Base-by-base conservation (phyloP, 2,329 filamentous ascomycete species). In the Penicillium carneum region DNA sequence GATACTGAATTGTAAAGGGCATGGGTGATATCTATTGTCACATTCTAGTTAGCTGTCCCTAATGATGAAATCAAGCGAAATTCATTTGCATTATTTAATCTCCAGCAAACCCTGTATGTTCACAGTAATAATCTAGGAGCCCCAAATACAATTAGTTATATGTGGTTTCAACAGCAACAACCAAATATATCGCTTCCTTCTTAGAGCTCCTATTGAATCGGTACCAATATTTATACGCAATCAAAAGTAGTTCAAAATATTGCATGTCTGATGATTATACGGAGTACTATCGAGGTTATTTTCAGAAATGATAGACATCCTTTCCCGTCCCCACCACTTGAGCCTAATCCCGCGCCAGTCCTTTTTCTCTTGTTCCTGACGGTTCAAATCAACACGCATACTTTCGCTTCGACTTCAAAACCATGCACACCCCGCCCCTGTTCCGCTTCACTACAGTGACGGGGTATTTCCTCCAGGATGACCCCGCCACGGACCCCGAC, bases 391-490 rank as follows among this genome's bases (percentile, higher is more conserved):
- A 29, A 3, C 20, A 23, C 20, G 5, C 3, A 12, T 33, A 11
- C 38, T 9, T 46, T 11, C 20, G 3, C 34, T 14, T n/a, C 20
- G 14, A 38, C 38, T 42, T 10, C 18, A 11, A 41, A 18, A 58
- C 41, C 23, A 45, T 42, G 20, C 16, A 9, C 8, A 18, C 41
- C 14, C 2, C 50, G 41, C 69, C 64, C 14, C 63, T 75, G 49
- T 71, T 76, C 59, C 67, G 68, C 7, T 80, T 81, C 59, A 73
- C 71, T 29, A 78, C 79, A 3, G 78, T 84, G 1, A 63, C 74
- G 0, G 83, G 83, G 1, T 81, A 81, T 66, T 85, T 85, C 69
- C 65, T 80, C 38, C 83, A 85, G 69, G 82, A 83, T 69, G 80
- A 83, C n/a, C 75, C 77, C 11, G 61, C 67, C 10, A 85, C 83